Evolutionary conservation across 2,329 filamentous ascomycete genomes (phyloP).

Genomic region (Calonectria pseudoreteaudii): DNA sequence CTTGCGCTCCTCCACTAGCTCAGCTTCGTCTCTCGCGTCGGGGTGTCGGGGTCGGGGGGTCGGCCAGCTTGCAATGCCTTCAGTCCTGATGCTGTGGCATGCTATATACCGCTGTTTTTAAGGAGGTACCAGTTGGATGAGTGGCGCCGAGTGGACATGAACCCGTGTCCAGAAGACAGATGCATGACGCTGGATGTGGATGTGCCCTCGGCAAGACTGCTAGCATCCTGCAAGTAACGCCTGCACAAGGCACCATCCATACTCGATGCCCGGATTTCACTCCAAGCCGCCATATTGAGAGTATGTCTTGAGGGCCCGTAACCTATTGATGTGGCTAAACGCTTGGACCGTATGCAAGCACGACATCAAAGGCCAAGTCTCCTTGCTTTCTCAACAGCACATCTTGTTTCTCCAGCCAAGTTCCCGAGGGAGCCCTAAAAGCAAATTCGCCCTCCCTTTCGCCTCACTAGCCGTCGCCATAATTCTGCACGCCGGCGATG

Average conservation of each 20-base stretch:
- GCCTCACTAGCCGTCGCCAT: background rate
- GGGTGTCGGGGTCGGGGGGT: background rate
- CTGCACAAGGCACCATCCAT: background rate
- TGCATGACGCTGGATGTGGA: background rate
- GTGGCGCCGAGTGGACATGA: background rate
- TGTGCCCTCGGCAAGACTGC: background rate
- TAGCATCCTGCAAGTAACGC: background rate
- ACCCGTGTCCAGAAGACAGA: background rate
- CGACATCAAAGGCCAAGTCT: constrained; percentile 1
- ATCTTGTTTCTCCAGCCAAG: background rate
- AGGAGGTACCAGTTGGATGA: background rate
- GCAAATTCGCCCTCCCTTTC: background rate
- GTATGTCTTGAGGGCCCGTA: background rate
- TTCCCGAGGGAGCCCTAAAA: background rate
- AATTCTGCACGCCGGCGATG: background rate
- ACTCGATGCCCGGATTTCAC: background rate
- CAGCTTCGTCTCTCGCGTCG: background rate
- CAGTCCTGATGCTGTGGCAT: background rate
- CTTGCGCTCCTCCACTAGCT: background rate
- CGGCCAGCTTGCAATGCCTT: background rate
- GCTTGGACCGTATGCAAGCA: background rate
- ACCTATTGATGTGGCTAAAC: background rate
- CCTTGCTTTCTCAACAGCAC: background rate
- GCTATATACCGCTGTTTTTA: background rate
- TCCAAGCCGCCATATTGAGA: background rate